Evolutionary conservation across 306 rosid species (phyloP).

Genomic region (Myrica gale): DNA sequence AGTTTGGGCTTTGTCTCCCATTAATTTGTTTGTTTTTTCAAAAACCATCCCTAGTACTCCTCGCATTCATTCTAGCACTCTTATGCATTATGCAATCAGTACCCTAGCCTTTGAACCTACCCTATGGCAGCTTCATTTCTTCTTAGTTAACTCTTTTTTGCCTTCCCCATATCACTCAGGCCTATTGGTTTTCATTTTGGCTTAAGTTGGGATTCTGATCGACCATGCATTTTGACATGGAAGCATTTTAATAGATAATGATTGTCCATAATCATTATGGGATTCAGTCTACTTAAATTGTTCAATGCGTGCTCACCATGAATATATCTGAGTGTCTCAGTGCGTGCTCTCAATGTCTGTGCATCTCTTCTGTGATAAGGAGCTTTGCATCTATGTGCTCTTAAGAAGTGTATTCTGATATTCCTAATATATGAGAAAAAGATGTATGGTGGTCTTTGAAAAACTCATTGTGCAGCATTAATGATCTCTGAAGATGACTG

Average conservation of each 20-base stretch:
- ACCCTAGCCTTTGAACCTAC: not conserved
- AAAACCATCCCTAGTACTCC: not conserved
- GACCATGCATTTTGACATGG: not conserved
- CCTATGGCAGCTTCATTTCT: not conserved
- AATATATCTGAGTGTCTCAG: not conserved
- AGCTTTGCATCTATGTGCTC: not conserved
- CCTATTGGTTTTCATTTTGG: not conserved
- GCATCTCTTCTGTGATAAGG: not conserved
- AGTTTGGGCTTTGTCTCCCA: not conserved
- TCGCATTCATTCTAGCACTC: not conserved
- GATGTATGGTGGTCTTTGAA: constrained; percentile 10
- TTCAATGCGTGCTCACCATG: not conserved
- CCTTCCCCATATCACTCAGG: not conserved
- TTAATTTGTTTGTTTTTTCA: not conserved
- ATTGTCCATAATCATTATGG: not conserved
- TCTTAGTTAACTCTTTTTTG: not conserved
- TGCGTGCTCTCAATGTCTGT: not conserved
- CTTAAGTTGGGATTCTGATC: not conserved
- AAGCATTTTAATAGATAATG: not conserved
- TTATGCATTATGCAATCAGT: not conserved
- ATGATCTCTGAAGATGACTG: constrained; percentile 29
- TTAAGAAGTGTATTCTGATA: not conserved
- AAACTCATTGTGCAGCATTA: constrained; percentile 10
- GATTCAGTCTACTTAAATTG: not conserved
- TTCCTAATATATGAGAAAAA: constrained; percentile 10